Evolutionary conservation across 306 rosid species (phyloP).

Genomic region (Pyrus pyrifolia): DNA sequence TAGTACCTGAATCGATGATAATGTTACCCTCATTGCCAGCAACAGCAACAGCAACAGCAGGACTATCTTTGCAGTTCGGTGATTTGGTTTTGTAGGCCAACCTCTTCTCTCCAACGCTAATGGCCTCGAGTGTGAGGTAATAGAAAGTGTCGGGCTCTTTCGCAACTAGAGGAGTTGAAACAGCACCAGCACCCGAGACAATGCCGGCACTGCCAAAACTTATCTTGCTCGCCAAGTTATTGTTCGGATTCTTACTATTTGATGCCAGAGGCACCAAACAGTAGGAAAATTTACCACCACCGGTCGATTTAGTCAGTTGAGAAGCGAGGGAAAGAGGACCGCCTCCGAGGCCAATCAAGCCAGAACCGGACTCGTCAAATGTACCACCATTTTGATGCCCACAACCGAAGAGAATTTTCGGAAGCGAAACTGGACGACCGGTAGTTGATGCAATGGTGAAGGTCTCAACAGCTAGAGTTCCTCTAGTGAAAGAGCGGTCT

Average conservation of each 20-base stretch:
- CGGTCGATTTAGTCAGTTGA: conserved; percentile 22
- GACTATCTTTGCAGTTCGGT: background rate
- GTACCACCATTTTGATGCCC: conserved; percentile 34
- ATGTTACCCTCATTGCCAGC: conserved; percentile 29
- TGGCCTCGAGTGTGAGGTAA: conserved; percentile 33
- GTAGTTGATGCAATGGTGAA: conserved; percentile 19
- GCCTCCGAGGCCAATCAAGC: conserved; percentile 49
- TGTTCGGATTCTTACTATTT: background rate
- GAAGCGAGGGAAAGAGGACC: conserved; percentile 47
- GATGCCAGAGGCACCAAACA: conserved; percentile 25
- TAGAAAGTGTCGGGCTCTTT: conserved; percentile 14
- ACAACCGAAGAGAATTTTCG: conserved; percentile 32
- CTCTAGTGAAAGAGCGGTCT: conserved; percentile 37
- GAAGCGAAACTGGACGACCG: background rate
- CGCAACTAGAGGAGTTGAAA: conserved; percentile 27
- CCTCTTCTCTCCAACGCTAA: conserved; percentile 39
- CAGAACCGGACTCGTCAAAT: conserved; percentile 29
- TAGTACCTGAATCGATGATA: conserved; percentile 52
- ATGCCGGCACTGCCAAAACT: conserved; percentile 34
- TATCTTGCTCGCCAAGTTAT: conserved; percentile 23
- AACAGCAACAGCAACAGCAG: background rate
- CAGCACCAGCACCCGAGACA: conserved; percentile 11
- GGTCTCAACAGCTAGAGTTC: conserved; percentile 37
- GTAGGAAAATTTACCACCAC: conserved; percentile 39
- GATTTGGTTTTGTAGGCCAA: background rate